These are phyloP conservation scores for Zygosaccharomyces sapae DNA, from an alignment of 1,139 yeast species.

Conservation along the genomic window DNA sequence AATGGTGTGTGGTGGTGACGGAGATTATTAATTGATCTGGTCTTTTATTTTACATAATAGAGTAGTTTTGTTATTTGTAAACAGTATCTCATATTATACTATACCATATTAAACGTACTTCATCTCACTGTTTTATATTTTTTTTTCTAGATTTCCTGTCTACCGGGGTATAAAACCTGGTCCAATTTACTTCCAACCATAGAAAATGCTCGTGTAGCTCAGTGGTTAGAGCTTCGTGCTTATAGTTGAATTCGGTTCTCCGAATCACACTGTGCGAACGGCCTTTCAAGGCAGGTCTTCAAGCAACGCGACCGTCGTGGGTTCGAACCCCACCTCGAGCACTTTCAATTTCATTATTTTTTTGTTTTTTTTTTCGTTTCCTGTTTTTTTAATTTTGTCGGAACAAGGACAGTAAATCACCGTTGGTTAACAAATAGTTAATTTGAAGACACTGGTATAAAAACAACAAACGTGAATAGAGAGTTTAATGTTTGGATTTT, in stretches of 20 bases:
- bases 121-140: neutral
- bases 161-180: conserved; percentile 4
- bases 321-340: conserved; percentile 52
- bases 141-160: neutral
- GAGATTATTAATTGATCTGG: neutral
- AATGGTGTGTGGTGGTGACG: conserved; percentile 31
- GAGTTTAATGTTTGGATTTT: no score
- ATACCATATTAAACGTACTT: neutral
- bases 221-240: conserved; percentile 53
- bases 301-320: conserved; percentile 52
- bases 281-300: conserved; percentile 19
- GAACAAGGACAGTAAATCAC: no score
- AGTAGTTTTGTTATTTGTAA: neutral
- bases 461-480: no score
- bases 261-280: conserved; percentile 29
- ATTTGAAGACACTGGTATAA: no score
- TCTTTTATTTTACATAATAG: neutral
- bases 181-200: neutral
- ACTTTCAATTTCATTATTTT: conserved; percentile 35
- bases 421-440: no score
- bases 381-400: no score
- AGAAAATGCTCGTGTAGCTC: conserved; percentile 46
- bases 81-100: neutral
- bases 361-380: neutral
- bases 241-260: conserved; percentile 39